Base-by-base conservation (phyloP, 2,329 filamentous ascomycete species). In the Verticillium tricorpus region DNA sequence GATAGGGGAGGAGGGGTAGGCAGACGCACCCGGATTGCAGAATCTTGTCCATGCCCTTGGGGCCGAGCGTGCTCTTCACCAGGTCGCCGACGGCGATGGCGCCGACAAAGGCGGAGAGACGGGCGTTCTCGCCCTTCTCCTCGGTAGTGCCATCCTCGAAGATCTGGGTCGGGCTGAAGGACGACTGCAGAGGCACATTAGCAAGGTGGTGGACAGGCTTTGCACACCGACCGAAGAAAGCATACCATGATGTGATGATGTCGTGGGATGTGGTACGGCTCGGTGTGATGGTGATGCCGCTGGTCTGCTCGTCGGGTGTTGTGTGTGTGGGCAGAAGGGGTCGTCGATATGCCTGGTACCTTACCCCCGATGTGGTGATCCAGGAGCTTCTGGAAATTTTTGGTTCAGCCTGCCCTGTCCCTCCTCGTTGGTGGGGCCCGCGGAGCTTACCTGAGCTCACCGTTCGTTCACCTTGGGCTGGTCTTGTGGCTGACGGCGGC, bases 21-120 rank as follows among this genome's bases (percentile, higher is more conserved):
- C 52, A 57, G 60, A 85, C 89, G 67, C 87, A 95, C 90, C 92
- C 93, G 76, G 93, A 97, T 78, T 96, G 93, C 74, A 96, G 82
- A 76, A 97, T 97, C 83, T 97, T 97, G 83, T 98, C 95, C 93
- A 98, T 98, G 69, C 95, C 95, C 82, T 98, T 98, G 40, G 95
- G 95, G 7, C 95, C 95, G 37, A 99, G 81, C 12, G 95, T 98
- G 77, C 92, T 96, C 85, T 99, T 99, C 60, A 99, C 95, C 68
- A 99, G 80, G 72, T 99, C 95, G 60, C 95, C 95, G 56, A 99
- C 95, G 61, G 95, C 95, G 73, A 99, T 99, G 75, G 95, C 95
- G 70, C 95, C 95, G 61, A 99, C 94, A 72, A 99, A 99, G 67
- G 94, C 94, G n/a, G 92, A 90, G 70, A 98, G 89, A 85, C 94